Evolutionary conservation across 768 basidiomycete genomes (phyloP).

Genomic region (Stropharia rugosoannulata): DNA sequence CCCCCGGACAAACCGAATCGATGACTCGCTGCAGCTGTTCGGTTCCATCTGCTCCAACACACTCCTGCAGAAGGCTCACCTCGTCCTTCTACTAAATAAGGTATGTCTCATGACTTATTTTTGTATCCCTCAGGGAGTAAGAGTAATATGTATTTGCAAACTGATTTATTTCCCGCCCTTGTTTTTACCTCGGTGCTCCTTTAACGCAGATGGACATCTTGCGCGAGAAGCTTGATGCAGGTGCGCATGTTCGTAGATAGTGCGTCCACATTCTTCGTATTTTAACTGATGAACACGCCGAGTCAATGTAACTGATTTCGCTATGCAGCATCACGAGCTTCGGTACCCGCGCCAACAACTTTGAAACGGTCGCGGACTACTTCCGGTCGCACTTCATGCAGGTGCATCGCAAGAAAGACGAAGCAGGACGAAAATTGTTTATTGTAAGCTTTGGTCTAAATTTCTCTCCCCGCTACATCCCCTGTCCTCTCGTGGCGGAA

Average conservation of each 20-base stretch:
- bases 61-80: constrained; percentile 68
- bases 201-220: constrained; percentile 62
- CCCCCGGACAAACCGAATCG: constrained; percentile 72
- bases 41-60: constrained; percentile 73
- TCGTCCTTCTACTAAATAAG: constrained; percentile 81
- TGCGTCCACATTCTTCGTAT: constrained; percentile 36
- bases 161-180: background rate
- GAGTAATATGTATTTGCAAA: background rate
- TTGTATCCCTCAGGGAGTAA: background rate
- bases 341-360: constrained; percentile 69
- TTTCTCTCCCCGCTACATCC: constrained; percentile 10
- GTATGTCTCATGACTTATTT: constrained; percentile 31
- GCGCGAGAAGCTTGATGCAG: constrained; percentile 66
- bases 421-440: constrained; percentile 57
- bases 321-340: constrained; percentile 69
- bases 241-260: constrained; percentile 74
- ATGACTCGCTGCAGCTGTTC: constrained; percentile 81
- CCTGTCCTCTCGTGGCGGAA: background rate
- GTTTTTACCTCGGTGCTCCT: background rate
- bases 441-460: constrained; percentile 40
- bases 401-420: constrained; percentile 67
- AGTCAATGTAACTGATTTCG: background rate
- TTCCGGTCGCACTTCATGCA: constrained; percentile 86
- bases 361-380: constrained; percentile 69
- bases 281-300: background rate